These are phyloP conservation scores for Penicillium capsulatum DNA, from an alignment of 2,329 filamentous ascomycete species.

Conservation along the genomic window DNA sequence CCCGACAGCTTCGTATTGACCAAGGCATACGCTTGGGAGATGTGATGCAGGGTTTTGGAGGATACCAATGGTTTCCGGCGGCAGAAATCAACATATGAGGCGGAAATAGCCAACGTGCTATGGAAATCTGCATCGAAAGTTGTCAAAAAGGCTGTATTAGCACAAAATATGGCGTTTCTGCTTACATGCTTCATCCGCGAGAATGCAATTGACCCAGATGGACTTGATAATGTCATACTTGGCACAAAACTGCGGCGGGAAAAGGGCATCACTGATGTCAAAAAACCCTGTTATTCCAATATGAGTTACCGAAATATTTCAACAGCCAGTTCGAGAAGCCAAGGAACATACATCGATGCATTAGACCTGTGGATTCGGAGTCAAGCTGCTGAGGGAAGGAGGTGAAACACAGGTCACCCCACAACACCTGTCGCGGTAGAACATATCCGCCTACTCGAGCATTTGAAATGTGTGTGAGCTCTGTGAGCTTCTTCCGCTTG, in stretches of 20 bases:
- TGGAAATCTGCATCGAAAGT: neutral
- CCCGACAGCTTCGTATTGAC: neutral
- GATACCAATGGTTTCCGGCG: neutral
- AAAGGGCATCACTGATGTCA: neutral
- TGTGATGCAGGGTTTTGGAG: neutral
- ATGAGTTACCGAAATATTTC: neutral
- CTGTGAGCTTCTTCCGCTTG: neutral
- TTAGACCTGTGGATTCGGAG: neutral
- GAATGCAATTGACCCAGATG: neutral
- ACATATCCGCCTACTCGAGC: neutral
- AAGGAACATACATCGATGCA: neutral
- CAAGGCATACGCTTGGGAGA: neutral
- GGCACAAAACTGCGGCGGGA: neutral
- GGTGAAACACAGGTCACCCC: neutral
- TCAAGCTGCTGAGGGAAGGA: neutral
- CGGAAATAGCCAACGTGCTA: neutral
- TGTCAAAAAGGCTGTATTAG: neutral
- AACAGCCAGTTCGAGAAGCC: neutral
- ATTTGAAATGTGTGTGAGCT: neutral
- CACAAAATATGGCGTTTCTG: neutral
- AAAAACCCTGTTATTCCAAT: neutral
- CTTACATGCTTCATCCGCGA: neutral
- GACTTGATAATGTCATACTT: neutral
- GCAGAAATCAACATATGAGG: neutral
- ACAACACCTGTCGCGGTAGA: neutral